phyloP scores from a whole-genome alignment of 2,329 filamentous ascomycete species.

The Alternaria sp. region DNA sequence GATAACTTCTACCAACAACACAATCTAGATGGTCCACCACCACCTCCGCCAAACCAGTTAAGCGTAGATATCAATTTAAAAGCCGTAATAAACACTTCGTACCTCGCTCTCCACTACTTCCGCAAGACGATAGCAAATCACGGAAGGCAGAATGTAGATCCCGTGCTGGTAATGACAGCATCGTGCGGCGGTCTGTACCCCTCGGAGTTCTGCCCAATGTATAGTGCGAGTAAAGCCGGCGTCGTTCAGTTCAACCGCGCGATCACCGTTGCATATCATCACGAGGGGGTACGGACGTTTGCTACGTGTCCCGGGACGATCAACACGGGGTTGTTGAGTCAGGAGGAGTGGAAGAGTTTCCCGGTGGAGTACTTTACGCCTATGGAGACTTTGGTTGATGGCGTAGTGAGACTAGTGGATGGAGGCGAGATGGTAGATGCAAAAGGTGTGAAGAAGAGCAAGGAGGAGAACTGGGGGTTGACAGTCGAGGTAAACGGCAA shows the following conservation, averaged over 20 bases:
- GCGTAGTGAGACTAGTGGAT: conserved; percentile 43
- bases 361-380: conserved; percentile 48
- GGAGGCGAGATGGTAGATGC: conserved; percentile 40
- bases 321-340: conserved; percentile 47
- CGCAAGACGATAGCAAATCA: conserved; percentile 26
- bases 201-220: conserved; percentile 43
- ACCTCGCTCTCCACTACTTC: conserved; percentile 57
- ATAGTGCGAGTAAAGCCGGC: conserved; percentile 43
- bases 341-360: conserved; percentile 47
- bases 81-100: conserved; percentile 50
- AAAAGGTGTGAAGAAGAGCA: conserved; percentile 31
- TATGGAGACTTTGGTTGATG: conserved; percentile 38
- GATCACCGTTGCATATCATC: conserved; percentile 47
- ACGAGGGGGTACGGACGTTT: conserved; percentile 53
- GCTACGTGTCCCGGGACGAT: conserved; percentile 52
- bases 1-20: conserved; percentile 54
- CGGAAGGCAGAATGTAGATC: conserved; percentile 28
- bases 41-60: conserved; percentile 45
- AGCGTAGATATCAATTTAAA: conserved; percentile 52
- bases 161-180: conserved; percentile 50
- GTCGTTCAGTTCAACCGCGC: conserved; percentile 54
- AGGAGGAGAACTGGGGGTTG: conserved; percentile 34
- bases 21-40: conserved; percentile 32
- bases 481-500: conserved; percentile 42
- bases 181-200: conserved; percentile 53